Percentiles rank a stretch among this genome's conserved stretches.
These are phyloP conservation scores for Zalaria obscura DNA, from an alignment of 2,329 filamentous ascomycete genomes.

Conservation along the genomic window DNA sequence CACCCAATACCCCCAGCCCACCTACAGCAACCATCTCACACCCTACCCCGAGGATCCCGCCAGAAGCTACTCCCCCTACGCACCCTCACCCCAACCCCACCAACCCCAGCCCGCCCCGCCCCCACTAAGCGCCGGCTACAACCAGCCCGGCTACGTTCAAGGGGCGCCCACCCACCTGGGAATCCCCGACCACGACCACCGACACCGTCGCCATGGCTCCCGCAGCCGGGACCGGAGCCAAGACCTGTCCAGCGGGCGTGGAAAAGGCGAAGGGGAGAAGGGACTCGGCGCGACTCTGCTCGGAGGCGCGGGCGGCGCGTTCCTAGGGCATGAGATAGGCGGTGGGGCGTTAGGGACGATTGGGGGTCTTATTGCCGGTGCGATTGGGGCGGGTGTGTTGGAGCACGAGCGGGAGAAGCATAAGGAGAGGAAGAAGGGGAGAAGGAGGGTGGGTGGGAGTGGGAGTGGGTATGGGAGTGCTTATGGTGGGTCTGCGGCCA, in stretches of 20 bases:
- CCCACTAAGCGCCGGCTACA: background rate
- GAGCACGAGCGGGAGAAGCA: slow-evolving; percentile 25
- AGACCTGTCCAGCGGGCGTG: too few relatives aligned
- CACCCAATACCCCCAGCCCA: background rate
- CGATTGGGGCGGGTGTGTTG: slow-evolving; percentile 40
- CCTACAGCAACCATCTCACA: background rate
- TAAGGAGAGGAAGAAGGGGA: background rate
- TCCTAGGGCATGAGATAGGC: slow-evolving; percentile 39
- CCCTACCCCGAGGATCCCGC: background rate
- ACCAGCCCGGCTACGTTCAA: background rate
- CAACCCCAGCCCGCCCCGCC: background rate
- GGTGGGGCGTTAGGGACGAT: slow-evolving; percentile 38
- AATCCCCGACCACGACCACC: background rate
- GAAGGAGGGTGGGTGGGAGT: background rate
- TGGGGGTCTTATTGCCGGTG: slow-evolving; percentile 37
- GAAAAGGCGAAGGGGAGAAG: slow-evolving; percentile 34
- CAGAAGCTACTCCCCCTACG: background rate
- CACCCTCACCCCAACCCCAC: background rate
- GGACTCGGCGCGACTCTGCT: slow-evolving; percentile 41
- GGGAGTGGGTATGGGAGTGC: background rate
- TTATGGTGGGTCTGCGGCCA: background rate
- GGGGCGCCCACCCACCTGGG: slow-evolving; percentile 7
- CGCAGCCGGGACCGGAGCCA: too few relatives aligned
- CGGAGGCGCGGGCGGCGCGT: slow-evolving; percentile 41
- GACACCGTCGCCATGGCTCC: background rate